These are phyloP conservation scores for Calonectria leucothoes DNA, from an alignment of 2,329 filamentous ascomycete species.

Conservation along the genomic window DNA sequence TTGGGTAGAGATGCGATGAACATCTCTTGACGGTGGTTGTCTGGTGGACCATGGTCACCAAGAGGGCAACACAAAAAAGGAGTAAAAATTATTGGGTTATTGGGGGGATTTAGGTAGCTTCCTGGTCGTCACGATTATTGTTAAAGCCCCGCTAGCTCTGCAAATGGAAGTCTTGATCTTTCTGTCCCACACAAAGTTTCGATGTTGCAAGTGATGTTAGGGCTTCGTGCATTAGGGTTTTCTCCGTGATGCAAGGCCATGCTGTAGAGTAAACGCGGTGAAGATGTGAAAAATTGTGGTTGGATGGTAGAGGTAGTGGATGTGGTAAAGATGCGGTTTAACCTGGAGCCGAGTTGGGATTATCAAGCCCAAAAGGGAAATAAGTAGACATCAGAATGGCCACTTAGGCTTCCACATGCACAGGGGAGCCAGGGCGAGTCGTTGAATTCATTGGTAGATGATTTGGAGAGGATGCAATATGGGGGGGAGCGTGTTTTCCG, in stretches of 20 bases:
- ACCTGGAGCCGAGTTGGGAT: neutral
- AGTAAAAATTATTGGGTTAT: constrained; percentile 38
- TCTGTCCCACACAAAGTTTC: constrained; percentile 30
- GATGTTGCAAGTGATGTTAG: constrained; percentile 5
- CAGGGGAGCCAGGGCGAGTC: neutral
- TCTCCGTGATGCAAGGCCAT: neutral
- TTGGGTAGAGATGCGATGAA: constrained; percentile 25
- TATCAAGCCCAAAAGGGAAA: neutral
- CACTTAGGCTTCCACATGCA: too few species aligned
- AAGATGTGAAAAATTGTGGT: neutral
- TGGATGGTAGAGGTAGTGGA: neutral
- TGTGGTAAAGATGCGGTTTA: neutral
- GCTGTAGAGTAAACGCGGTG: neutral
- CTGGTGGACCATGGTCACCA: constrained; percentile 34
- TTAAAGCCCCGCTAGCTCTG: constrained; percentile 36
- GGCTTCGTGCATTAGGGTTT: neutral
- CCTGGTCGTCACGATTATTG: constrained; percentile 33
- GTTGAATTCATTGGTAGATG: neutral
- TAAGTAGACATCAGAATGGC: too few species aligned
- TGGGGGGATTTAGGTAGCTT: constrained; percentile 42
- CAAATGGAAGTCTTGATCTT: constrained; percentile 44
- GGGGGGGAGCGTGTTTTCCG: neutral
- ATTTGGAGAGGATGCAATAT: neutral
- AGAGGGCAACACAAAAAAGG: constrained; percentile 35
- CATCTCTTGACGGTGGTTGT: constrained; percentile 25